Evolutionary conservation across 1,284 basidiomycete species (phyloP).

Genomic region (Naganishia liquefaciens): DNA sequence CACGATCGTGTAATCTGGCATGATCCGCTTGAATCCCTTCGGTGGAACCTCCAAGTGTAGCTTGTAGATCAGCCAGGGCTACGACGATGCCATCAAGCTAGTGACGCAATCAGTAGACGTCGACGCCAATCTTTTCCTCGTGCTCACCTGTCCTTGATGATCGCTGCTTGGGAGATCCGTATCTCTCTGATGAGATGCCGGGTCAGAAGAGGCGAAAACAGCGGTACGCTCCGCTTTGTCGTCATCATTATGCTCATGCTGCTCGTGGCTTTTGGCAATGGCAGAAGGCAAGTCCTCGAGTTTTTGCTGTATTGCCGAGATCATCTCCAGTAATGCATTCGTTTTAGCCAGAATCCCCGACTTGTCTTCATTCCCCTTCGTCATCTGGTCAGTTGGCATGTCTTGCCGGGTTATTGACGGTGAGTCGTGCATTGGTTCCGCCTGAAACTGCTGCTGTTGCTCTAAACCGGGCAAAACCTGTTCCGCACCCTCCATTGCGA

Average conservation of each 20-base stretch:
- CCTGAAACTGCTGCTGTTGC: too few species aligned
- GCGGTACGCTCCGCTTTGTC: not conserved
- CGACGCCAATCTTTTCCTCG: not conserved
- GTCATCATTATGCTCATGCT: too few species aligned
- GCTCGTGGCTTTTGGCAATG: too few species aligned
- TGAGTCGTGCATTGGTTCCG: too few species aligned
- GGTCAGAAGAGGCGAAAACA: not conserved
- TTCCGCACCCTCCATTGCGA: too few species aligned
- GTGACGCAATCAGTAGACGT: not conserved
- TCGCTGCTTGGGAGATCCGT: not conserved
- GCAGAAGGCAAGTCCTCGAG: not conserved
- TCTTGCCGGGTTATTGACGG: not conserved
- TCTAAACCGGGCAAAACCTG: too few species aligned
- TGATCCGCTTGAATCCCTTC: too few species aligned
- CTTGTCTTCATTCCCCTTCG: slow-evolving; percentile 4
- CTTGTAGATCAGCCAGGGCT: too few species aligned
- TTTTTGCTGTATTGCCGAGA: slow-evolving; percentile 9
- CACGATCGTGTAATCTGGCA: too few species aligned
- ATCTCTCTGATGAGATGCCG: not conserved
- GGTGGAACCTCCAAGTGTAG: too few species aligned
- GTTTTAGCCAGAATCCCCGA: slow-evolving; percentile 13
- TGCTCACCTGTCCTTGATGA: not conserved
- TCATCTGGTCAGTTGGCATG: not conserved
- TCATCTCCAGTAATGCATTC: slow-evolving; percentile 1
- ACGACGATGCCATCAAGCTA: too few species aligned